A percentile compares a stretch with the other conserved stretches of the same genome.
These are phyloP conservation scores for Kodamaea alishanica DNA, from an alignment of 1,139 yeast species.

Conservation along the genomic window DNA sequence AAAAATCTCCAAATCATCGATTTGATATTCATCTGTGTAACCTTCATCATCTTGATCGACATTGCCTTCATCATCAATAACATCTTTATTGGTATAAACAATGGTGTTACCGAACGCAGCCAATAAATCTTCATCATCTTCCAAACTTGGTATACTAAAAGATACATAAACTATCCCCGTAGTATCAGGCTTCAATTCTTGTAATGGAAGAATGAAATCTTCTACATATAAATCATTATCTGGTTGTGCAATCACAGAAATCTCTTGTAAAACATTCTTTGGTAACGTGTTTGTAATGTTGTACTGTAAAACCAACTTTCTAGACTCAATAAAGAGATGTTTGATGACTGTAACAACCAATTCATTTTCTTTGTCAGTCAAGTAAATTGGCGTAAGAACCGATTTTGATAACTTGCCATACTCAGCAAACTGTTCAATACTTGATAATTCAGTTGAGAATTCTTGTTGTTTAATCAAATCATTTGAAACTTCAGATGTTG, in stretches of 20 bases:
- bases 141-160: slow-evolving; percentile 52
- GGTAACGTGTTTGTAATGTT: slow-evolving; percentile 81
- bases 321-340: slow-evolving; percentile 64
- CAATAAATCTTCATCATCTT: slow-evolving; percentile 36
- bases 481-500: slow-evolving; percentile 28
- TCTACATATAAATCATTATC: slow-evolving; percentile 59
- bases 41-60: slow-evolving; percentile 73
- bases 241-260: slow-evolving; percentile 68
- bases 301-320: slow-evolving; percentile 80
- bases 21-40: slow-evolving; percentile 88
- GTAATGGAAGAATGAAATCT: slow-evolving; percentile 72
- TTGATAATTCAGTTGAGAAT: slow-evolving; percentile 61
- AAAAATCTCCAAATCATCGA: slow-evolving; percentile 70
- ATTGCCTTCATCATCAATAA: slow-evolving; percentile 72
- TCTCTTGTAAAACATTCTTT: slow-evolving; percentile 73
- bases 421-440: slow-evolving; percentile 63
- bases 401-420: slow-evolving; percentile 79
- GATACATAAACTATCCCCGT: slow-evolving; percentile 80
- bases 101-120: slow-evolving; percentile 67
- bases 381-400: slow-evolving; percentile 54
- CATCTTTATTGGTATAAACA: slow-evolving; percentile 74
- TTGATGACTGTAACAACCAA: slow-evolving; percentile 82
- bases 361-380: slow-evolving; percentile 92
- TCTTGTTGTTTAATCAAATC: slow-evolving; percentile 54
- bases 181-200: slow-evolving; percentile 65